Base-by-base conservation (phyloP, 495 filamentous ascomycete species). In the Oleoguttula mirabilis region DNA sequence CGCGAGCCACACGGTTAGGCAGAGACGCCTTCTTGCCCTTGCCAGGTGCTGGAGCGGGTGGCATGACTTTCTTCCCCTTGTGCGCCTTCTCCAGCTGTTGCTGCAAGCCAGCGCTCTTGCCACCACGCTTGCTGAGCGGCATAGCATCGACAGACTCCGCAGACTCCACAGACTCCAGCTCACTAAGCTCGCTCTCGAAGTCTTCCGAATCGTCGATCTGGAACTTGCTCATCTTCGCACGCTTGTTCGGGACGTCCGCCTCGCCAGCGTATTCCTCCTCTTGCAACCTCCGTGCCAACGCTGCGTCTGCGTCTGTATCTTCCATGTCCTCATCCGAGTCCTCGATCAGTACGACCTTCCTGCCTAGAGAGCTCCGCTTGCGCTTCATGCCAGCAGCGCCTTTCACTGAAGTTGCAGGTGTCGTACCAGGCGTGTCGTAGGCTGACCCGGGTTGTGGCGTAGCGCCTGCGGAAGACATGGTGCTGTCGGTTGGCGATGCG, bases 351-450 rank as follows among this genome's bases (percentile, higher is more conserved):
- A 58, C 17, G 19, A 43, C 39, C 8, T 49, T 45, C 37, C 37
- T 41, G 23, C 56, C 50, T 8, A 50, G 48, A 36, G 38, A 38
- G 22, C 49, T 45, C 28, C 52, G 45, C 55, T 61, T 52, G 48
- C 49, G 47, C 44, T 65, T 54, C 20, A 14, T 39, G 32, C 25
- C 38, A 20, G 42, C 19, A 14, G 39, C 55, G 32, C 34, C 59
- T 61, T 61, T 32, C 0, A 81, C 76, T 7, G 81, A 82, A 3
- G 68, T 70, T 21, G 67, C 63, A 45, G 74, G 69, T 56, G 83
- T 90, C 10, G 85, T 94, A 16, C 75, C 78, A 7, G 84, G 84
- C 3, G 86, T 94, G 31, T 76, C 76, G 51, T 73, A 77, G 37
- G 69, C 76, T 5, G 68, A 74, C 1, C 70, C 71, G 28, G 70